These are phyloP conservation scores for Blakeslea trispora DNA, from an alignment of 371 early-diverging fungal genomes.

Conservation along the genomic window DNA sequence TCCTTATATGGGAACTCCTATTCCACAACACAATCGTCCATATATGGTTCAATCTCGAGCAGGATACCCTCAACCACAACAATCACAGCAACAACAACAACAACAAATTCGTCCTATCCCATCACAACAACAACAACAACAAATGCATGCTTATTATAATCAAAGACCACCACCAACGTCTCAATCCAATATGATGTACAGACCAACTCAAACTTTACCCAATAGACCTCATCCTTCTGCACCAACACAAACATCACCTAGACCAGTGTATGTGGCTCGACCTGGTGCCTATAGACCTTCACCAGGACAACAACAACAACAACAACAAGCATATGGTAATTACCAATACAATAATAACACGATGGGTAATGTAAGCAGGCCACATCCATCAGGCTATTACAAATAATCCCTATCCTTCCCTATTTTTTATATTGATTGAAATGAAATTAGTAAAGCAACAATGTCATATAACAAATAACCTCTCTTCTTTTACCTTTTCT, in stretches of 20 bases:
- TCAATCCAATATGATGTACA: conserved; percentile 11
- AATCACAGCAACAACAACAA: conserved; percentile 10
- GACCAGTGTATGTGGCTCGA: conserved; percentile 22
- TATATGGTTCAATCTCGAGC: conserved; percentile 13
- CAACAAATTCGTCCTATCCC: conserved; percentile 10
- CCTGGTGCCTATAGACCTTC: conserved; percentile 18
- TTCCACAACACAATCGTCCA: conserved; percentile 21
- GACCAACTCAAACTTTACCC: conserved; percentile 6
- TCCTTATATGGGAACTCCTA: conserved; percentile 19
- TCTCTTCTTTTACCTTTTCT: too few relatives aligned
- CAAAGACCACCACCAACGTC: conserved; percentile 13
- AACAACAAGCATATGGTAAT: conserved; percentile 26
- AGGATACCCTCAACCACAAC: conserved; percentile 9
- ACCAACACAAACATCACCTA: conserved; percentile 14
- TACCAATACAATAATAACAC: conserved; percentile 14
- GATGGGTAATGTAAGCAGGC: conserved; percentile 15
- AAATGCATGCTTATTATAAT: conserved; percentile 15
- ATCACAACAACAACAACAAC: too few relatives aligned
- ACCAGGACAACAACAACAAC: conserved; percentile 17
- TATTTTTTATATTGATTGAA: neutral
- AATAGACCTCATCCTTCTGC: conserved; percentile 1
- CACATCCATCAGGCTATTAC: conserved; percentile 11
- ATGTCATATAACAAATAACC: too few relatives aligned
- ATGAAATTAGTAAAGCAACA: neutral
- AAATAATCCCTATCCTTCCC: neutral